Evolutionary conservation across 176 grass and related monocot genomes (phyloP).

Genomic region (Rhynchospora pubera): DNA sequence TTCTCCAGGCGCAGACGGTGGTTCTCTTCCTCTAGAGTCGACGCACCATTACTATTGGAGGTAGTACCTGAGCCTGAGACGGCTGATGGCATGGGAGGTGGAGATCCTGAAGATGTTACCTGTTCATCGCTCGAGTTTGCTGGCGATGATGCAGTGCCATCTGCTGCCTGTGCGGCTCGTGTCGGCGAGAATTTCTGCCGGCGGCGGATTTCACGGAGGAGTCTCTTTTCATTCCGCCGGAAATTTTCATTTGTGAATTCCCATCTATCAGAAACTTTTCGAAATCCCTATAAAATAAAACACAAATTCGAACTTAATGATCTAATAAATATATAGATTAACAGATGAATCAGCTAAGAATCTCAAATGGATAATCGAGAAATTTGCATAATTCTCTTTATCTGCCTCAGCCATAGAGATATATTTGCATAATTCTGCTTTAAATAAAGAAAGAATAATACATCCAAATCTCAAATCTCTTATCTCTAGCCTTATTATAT

Average conservation of each 20-base stretch:
- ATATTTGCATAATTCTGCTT: too few relatives aligned
- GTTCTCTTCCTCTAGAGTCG: conserved; percentile 72
- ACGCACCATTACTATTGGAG: conserved; percentile 15
- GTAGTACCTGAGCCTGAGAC: neutral
- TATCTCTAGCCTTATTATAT: too few relatives aligned
- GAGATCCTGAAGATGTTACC: conserved; percentile 27
- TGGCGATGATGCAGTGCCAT: conserved; percentile 26
- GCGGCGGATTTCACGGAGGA: conserved; percentile 66
- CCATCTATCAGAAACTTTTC: conserved; percentile 71
- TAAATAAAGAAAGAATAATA: too few relatives aligned
- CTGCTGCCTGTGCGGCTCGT: conserved; percentile 21
- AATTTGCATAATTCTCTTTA: too few relatives aligned
- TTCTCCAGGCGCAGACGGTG: conserved; percentile 66
- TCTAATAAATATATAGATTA: neutral
- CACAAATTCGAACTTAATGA: neutral
- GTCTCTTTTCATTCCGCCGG: conserved; percentile 50
- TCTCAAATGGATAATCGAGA: too few relatives aligned
- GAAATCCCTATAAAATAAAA: conserved; percentile 50
- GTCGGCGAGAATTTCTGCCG: conserved; percentile 27
- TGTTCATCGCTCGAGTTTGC: conserved; percentile 60
- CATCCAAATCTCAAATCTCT: too few relatives aligned
- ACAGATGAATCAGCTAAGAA: neutral
- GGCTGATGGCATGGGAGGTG: neutral
- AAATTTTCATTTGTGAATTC: conserved; percentile 83
- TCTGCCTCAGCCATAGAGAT: too few relatives aligned